Conservation (phyloP, 345 rosid genomes). For the Salix exigua region DNA sequence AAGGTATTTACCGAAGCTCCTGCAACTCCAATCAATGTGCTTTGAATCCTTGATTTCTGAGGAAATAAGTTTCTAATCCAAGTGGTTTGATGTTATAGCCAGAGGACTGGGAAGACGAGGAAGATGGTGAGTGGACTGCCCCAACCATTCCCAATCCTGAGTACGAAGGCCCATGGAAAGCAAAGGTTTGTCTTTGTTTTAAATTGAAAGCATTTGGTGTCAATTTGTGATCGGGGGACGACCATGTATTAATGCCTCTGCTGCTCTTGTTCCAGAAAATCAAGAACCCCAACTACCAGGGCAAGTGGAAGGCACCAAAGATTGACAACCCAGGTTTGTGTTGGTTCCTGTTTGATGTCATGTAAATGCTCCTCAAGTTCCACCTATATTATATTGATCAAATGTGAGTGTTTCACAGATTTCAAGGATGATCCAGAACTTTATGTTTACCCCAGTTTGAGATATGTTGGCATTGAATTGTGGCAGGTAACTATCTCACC, state of each 20-base stretch:
- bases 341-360: not conserved
- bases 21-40: not conserved
- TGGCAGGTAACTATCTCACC: constrained; percentile 71
- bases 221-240: not conserved
- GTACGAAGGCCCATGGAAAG: constrained; percentile 90
- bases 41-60: not conserved
- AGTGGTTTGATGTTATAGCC: constrained; percentile 45
- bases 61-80: constrained; percentile 9
- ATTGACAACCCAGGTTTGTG: constrained; percentile 94
- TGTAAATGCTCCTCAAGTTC: not conserved
- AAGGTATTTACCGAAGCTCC: constrained; percentile 46
- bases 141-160: constrained; percentile 98
- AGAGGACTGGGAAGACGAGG: constrained; percentile 99
- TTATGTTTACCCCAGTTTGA: constrained; percentile 83
- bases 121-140: constrained; percentile 98
- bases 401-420: constrained; percentile 39
- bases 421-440: constrained; percentile 93
- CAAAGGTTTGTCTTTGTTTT: constrained; percentile 52
- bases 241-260: not conserved
- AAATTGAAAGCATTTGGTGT: not conserved
- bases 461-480: constrained; percentile 90
- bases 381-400: not conserved
- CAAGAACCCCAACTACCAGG: constrained; percentile 90
- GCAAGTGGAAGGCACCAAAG: constrained; percentile 94
- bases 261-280: constrained; percentile 56